phyloP scores from a whole-genome alignment of 2,329 filamentous ascomycete genomes.

The Penicillium sp. region DNA sequence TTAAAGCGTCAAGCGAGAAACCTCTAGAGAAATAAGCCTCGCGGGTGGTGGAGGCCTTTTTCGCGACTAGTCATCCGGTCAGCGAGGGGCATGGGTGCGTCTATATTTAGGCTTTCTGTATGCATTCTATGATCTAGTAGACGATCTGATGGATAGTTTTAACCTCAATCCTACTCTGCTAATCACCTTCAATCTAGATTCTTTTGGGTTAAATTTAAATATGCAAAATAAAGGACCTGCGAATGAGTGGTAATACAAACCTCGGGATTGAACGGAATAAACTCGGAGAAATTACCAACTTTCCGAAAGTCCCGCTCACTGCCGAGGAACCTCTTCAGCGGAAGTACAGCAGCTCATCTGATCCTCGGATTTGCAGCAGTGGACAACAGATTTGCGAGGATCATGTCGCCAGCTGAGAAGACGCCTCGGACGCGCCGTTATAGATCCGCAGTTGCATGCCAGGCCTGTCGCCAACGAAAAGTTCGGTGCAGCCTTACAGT shows the following conservation, averaged over 20 bases:
- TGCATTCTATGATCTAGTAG: background rate
- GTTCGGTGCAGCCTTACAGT: slow-evolving; percentile 22
- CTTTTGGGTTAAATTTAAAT: no score
- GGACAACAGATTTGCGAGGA: background rate
- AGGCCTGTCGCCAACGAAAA: slow-evolving; percentile 23
- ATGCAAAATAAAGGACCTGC: background rate
- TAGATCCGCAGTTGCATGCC: slow-evolving; percentile 18
- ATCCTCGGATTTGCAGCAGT: background rate
- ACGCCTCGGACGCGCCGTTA: slow-evolving; percentile 10
- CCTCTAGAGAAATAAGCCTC: no score
- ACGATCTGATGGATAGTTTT: background rate
- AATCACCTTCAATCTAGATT: no score
- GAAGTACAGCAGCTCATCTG: background rate
- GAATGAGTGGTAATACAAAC: background rate
- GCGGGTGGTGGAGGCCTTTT: background rate
- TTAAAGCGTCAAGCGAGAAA: no score
- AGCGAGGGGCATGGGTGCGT: background rate
- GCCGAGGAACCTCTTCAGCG: background rate
- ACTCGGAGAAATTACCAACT: background rate
- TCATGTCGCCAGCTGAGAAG: background rate
- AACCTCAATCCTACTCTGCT: no score
- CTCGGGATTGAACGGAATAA: background rate
- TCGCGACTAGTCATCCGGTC: background rate
- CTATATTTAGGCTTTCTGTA: background rate
- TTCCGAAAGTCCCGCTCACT: background rate